Evolutionary conservation across 2,329 filamentous ascomycete species (phyloP), one percentile per base, ranked within the genome.

Genomic region (Alternaria viburni): DNA sequence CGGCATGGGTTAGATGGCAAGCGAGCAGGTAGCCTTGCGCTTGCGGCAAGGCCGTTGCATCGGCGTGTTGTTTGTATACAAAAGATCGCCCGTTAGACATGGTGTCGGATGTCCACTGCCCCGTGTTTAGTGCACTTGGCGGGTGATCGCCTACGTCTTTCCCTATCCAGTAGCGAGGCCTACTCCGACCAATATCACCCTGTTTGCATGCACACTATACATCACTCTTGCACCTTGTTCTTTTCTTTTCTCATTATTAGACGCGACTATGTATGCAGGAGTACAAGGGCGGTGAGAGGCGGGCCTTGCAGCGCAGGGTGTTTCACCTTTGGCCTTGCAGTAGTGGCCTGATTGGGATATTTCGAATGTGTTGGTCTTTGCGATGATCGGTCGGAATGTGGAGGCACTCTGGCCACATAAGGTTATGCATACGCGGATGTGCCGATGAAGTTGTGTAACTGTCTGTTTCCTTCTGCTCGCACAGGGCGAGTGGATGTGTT

Each of bases 71-170:
- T 41, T 41, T 52, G 49, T 52, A 52, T 41, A 52, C 13, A 30
- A 25, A 41, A 36, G 49, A 52, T 36, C 30, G 28, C 13, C 49
- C 49, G 36, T 52, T 19, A 52, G 30, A 52, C 36, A 25, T 52
- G 32, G 30, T 52, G 28, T 36, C 49, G 49, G 28, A 41, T 52
- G n/a, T 30, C 15, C n/a, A 47, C 19, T 23, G n/a, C 49, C 28
- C 49, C 49, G 49, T 52, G 19, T 52, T 52, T 52, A 52, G 49
- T 25, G 49, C 30, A 23, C 49, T 52, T 52, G 49, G 28, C 49
- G 30, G 49, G 21, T 52, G 49, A 52, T 52, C 28, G 36, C 30
- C 23, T 41, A 9, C 30, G 9, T 52, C 28, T 52, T 52, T 52
- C 28, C 30, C 19, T 41, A 52, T 52, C 49, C 30, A 52, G 49